Base-by-base conservation (phyloP, 108 stramenopile genomes). In the Hondaea fermentalgiana region DNA sequence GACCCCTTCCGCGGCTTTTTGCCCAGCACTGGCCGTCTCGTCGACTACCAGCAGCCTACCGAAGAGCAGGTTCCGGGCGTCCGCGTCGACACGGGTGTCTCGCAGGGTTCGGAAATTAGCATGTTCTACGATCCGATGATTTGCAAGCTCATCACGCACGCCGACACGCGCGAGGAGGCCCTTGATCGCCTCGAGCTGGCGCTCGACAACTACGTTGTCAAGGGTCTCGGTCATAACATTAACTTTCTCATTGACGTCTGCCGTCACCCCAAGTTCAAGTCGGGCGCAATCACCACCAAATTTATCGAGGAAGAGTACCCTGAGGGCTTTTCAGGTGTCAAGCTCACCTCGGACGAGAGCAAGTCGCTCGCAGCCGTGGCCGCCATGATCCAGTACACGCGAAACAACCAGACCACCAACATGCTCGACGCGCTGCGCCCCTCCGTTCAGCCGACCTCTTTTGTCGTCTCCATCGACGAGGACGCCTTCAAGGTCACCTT, bases 41-140 rank as follows among this genome's bases (percentile, higher is more conserved):
- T 83, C 23, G 53, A 59, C 44, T 94, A 94, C 90, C 72, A 72
- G 5, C 93, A 94, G 89, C 93, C 93, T 4, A 35, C 25, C 16
- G 6, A 35, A 5, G 69, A 96, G 96, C 42, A 95, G 88, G 71
- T 90, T 89, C 58, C 25, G 19, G 88, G 91, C 23, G 93, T 97
- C 89, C 94, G 98, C 16, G 95, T 98, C 60, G 98, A 99, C 90
- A 91, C 96, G 8, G 98, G 97, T 47, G 97, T 98, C 35, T 90
- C 91, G 14, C 92, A 96, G 45, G 98, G 98, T 47, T 90, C 93
- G 49, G 95, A 94, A 87, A 96, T 99, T 25, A 92, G 94, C 23
- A 96, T 97, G 59, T 94, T 92, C 88, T 99, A 99, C 91, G 98
- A 99, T 91, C 98, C 98, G 23, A 98, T 99, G 95, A 95, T 99